Percentiles rank a stretch among this genome's conserved stretches.
phyloP scores from a whole-genome alignment of 2,329 filamentous ascomycete genomes.

The Botryotinia convoluta region DNA sequence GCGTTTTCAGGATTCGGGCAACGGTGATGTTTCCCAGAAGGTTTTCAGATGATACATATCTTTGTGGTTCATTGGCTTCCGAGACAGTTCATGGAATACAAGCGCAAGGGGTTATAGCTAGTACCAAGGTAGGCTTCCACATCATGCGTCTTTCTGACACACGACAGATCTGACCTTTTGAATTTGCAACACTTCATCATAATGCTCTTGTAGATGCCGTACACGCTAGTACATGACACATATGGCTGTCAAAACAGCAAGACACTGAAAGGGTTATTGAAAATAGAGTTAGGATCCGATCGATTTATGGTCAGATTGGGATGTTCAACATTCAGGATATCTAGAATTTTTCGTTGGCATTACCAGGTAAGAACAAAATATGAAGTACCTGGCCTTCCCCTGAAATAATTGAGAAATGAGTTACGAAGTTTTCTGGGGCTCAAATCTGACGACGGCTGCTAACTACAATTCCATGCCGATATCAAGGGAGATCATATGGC shows the following conservation, averaged over 20 bases:
- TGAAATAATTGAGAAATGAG: not conserved
- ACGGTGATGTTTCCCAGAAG: not conserved
- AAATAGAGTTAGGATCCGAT: not conserved
- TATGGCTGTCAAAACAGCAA: not conserved
- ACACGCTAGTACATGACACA: not conserved
- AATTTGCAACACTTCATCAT: not conserved
- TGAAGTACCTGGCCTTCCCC: not conserved
- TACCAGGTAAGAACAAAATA: not conserved
- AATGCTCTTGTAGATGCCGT: not conserved
- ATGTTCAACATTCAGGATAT: not conserved
- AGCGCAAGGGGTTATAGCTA: not conserved
- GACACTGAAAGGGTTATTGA: not conserved
- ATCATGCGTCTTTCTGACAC: not conserved
- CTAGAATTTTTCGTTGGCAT: not conserved
- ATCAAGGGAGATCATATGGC: not conserved
- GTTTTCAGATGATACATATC: not conserved
- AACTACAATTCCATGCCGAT: not conserved
- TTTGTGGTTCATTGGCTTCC: not conserved
- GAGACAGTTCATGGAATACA: not conserved
- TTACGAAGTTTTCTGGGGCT: not conserved
- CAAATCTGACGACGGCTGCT: not conserved
- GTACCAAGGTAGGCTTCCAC: not conserved
- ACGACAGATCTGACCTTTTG: not conserved
- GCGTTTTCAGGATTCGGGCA: too few relatives aligned
- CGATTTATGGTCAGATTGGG: not conserved